Conservation (phyloP, 805 yeast species). For the Nakazawaea molendinolei region DNA sequence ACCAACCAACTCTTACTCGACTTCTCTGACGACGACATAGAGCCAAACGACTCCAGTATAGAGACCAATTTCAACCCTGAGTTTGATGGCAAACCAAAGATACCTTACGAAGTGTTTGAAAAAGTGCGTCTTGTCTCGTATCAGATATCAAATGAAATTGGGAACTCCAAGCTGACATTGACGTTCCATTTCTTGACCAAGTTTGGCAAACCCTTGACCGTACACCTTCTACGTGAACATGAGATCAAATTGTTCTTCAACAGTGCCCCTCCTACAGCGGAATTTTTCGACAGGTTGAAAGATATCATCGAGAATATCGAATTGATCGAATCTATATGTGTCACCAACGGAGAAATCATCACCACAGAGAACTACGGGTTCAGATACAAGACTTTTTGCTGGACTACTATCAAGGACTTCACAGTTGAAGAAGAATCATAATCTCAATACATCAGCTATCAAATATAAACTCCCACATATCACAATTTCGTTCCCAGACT, state of each 20-base stretch:
- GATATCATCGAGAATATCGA: conserved; percentile 6
- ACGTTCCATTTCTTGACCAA: conserved; percentile 11
- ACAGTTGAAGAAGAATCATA: conserved; percentile 11
- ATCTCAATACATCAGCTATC: conserved; percentile 46
- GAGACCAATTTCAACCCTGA: too few species aligned
- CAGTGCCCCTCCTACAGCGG: conserved; percentile 2
- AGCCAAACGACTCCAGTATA: too few species aligned
- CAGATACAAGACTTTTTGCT: conserved; percentile 12
- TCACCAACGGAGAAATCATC: conserved; percentile 12
- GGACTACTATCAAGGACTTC: conserved; percentile 10
- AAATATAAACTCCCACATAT: conserved; percentile 70
- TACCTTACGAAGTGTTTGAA: conserved; percentile 10
- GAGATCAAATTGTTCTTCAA: conserved; percentile 11
- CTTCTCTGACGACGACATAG: too few species aligned
- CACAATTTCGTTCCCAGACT: conserved; percentile 27
- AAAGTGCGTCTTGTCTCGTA: conserved; percentile 11
- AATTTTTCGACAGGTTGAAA: conserved; percentile 9
- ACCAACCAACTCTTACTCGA: too few species aligned
- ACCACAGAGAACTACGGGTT: conserved; percentile 13
- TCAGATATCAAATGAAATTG: conserved; percentile 11
- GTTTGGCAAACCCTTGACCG: conserved; percentile 9
- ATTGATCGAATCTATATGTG: conserved; percentile 9
- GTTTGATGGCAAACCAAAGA: too few species aligned
- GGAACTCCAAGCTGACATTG: conserved; percentile 9
- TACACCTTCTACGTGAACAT: conserved; percentile 12